A percentile compares a stretch with the other conserved stretches of the same genome.
These are phyloP conservation scores for Sanghuangporus sanghuang DNA, from an alignment of 1,284 basidiomycete species.

Conservation along the genomic window DNA sequence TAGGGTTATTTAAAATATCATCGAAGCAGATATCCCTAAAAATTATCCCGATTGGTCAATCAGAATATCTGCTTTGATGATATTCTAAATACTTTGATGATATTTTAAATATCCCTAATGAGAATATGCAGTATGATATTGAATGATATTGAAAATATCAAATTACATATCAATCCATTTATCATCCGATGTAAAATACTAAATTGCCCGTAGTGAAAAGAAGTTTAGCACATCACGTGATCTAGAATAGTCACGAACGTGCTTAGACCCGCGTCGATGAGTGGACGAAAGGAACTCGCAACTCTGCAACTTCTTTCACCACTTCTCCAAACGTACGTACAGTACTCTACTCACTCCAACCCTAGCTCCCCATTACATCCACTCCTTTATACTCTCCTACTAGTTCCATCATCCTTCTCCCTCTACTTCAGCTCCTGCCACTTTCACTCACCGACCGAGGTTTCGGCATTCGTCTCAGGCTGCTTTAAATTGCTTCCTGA, in stretches of 20 bases:
- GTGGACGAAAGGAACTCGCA: neutral
- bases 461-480: neutral
- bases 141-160: no score
- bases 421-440: neutral
- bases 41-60: no score
- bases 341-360: neutral
- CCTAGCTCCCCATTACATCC: neutral
- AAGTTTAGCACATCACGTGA: neutral
- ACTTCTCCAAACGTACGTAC: neutral
- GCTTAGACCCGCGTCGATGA: neutral
- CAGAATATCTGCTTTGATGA: no score
- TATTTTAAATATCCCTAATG: no score
- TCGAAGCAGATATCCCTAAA: no score
- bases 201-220: no score
- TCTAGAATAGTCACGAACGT: neutral
- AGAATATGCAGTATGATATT: no score
- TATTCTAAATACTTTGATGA: no score
- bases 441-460: neutral
- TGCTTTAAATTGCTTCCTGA: neutral
- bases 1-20: no score
- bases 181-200: no score
- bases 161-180: no score
- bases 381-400: neutral
- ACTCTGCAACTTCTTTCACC: neutral
- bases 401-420: neutral